These are phyloP conservation scores for Escallonia herrerae DNA, from an alignment of 129 eudicot species.

Conservation along the genomic window DNA sequence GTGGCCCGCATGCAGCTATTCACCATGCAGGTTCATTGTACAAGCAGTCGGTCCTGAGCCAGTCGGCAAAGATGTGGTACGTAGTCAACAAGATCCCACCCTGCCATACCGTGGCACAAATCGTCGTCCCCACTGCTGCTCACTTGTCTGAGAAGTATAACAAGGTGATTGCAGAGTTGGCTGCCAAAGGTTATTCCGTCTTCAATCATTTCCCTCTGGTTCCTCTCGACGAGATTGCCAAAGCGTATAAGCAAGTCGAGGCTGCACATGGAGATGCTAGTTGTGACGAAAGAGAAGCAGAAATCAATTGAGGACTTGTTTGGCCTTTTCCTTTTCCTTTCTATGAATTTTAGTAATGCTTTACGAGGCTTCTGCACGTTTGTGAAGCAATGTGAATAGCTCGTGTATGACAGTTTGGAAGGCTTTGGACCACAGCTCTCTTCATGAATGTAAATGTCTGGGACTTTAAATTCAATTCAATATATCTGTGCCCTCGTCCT, in stretches of 20 bases:
- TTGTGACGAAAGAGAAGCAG: slow-evolving; percentile 15
- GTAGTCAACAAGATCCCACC: slow-evolving; percentile 25
- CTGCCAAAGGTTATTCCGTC: slow-evolving; percentile 35
- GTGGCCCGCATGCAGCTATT: slow-evolving; percentile 42
- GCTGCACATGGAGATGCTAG: slow-evolving; percentile 26
- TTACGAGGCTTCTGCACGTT: neutral
- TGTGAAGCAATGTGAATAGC: slow-evolving; percentile 3
- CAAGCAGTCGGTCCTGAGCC: slow-evolving; percentile 24
- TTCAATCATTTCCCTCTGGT: slow-evolving; percentile 42
- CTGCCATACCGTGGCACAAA: slow-evolving; percentile 31
- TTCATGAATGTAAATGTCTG: too few species aligned
- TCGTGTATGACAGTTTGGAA: neutral
- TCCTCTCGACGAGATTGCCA: slow-evolving; percentile 50
- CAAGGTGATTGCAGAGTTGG: slow-evolving; percentile 21
- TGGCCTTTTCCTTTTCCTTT: neutral
- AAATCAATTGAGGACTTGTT: neutral
- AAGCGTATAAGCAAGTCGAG: slow-evolving; percentile 61
- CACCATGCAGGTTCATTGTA: slow-evolving; percentile 28
- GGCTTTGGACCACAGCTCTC: neutral
- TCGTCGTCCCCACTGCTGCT: slow-evolving; percentile 43
- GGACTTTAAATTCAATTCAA: too few species aligned
- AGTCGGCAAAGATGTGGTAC: slow-evolving; percentile 45
- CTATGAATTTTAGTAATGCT: too few species aligned
- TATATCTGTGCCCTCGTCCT: too few species aligned
- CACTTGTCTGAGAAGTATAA: slow-evolving; percentile 44